Evolutionary conservation across 192 early-diverging fungal genomes (phyloP), one percentile per base, ranked within the genome.

Genomic region (Coemansia sp.): DNA sequence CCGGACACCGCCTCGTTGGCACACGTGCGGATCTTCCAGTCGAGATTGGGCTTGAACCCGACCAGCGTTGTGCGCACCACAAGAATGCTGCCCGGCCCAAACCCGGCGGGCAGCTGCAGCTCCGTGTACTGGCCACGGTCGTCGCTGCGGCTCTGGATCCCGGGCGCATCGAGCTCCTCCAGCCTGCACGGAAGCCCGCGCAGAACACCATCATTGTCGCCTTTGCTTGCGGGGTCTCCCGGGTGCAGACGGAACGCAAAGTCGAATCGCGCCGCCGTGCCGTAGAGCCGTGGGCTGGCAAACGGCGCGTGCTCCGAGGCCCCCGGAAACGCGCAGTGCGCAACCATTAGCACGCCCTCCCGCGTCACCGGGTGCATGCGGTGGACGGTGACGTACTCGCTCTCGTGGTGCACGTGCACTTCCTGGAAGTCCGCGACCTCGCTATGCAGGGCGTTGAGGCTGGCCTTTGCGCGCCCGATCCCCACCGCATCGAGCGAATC

Each of bases 321-420:
- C 13, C 85, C 85, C 16, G 75, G 75, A 79, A 96, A 99, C 2
- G 95, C 96, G 38, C 88, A 90, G 59, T 95, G 90, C 1, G 93
- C 93, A 66, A 98, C 87, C 67, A 98, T 75, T 40, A 99, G 77
- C 57, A 96, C 98, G 14, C 98, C 98, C 51, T 94, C 88, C 62
- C 97, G 90, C 0, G 90, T 93, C 25, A 91, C 84, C 10, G 98
- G 94, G 69, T 98, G 93, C 59, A 95, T 85, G 14, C 98, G 87
- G 70, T 99, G 96, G 0, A 99, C 88, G 11, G 94, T 92, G 42
- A 98, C 92, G 60, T 91, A 97, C 85, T 96, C 94, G 67, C 90
- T 89, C 72, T 98, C 96, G 54, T 98, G 95, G 73, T 98, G 90
- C 22, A 99, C 95, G 83, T 99, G 95, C 17, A 95, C 91, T 65